Evolutionary conservation across 805 yeast species (phyloP).

Genomic region (Ogataea nonfermentans): DNA sequence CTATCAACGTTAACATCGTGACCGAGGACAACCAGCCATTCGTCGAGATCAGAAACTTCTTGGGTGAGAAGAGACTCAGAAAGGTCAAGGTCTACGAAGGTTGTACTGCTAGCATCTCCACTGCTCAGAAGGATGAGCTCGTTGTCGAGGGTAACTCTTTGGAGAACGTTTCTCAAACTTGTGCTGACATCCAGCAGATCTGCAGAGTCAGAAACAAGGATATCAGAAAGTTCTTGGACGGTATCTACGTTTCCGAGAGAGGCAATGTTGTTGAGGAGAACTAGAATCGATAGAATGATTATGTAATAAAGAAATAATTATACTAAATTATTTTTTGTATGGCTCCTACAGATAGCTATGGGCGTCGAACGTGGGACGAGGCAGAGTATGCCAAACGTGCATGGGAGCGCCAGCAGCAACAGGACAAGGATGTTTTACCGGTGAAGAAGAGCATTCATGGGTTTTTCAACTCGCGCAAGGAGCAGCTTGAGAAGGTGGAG

Average conservation of each 20-base stretch:
- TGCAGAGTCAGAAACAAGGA: constrained; percentile 99
- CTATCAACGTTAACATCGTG: constrained; percentile 93
- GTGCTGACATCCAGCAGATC: constrained; percentile 97
- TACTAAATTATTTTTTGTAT: not conserved
- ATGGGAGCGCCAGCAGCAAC: constrained; percentile 13
- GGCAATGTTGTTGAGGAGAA: constrained; percentile 69
- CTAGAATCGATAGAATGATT: constrained; percentile 4
- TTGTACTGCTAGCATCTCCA: constrained; percentile 78
- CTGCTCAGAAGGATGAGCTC: constrained; percentile 92
- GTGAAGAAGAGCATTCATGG: constrained; percentile 18
- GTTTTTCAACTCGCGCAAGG: constrained; percentile 23
- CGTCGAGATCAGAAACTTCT: constrained; percentile 98
- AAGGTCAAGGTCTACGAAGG: constrained; percentile 83
- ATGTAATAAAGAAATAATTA: constrained; percentile 3
- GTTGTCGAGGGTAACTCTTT: constrained; percentile 91
- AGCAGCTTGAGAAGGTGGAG: constrained; percentile 27
- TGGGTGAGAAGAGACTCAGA: constrained; percentile 99
- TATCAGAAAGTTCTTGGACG: constrained; percentile 99
- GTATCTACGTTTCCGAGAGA: constrained; percentile 98
- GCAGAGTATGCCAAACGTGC: constrained; percentile 59
- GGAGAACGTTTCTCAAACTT: constrained; percentile 96
- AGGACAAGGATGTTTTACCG: constrained; percentile 15
- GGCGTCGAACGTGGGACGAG: constrained; percentile 72
- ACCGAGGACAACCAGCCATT: constrained; percentile 69
- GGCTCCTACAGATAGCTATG: constrained; percentile 32